These are phyloP conservation scores for Blepharisma stoltei DNA, from an alignment of 73 alveolate genomes.

Conservation along the genomic window DNA sequence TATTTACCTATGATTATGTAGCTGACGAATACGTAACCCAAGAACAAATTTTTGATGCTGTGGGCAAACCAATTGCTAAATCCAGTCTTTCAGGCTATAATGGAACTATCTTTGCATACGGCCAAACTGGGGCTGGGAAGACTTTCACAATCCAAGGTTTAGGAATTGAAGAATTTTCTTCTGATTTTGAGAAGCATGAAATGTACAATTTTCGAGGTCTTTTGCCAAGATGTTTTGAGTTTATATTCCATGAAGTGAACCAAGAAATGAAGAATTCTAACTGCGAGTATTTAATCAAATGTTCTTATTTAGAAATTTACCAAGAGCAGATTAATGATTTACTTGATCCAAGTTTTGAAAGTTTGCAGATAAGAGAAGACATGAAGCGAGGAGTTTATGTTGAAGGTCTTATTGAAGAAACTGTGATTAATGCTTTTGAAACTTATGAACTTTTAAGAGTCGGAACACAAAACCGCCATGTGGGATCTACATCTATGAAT, in stretches of 20 bases:
- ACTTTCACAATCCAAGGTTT: slow-evolving; percentile 95
- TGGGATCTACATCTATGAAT: slow-evolving; percentile 84
- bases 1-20: slow-evolving; percentile 70
- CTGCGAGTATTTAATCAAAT: slow-evolving; percentile 44
- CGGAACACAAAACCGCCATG: slow-evolving; percentile 82
- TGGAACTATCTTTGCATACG: slow-evolving; percentile 95
- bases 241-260: slow-evolving; percentile 50
- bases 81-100: slow-evolving; percentile 87
- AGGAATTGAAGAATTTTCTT: slow-evolving; percentile 15
- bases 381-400: slow-evolving; percentile 75
- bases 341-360: slow-evolving; percentile 53
- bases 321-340: slow-evolving; percentile 80
- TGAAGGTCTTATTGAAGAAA: slow-evolving; percentile 76
- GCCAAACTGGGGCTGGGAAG: slow-evolving; percentile 98
- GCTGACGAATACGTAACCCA: slow-evolving; percentile 72
- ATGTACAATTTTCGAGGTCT: slow-evolving; percentile 48
- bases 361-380: slow-evolving; percentile 62
- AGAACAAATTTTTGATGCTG: slow-evolving; percentile 63
- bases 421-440: slow-evolving; percentile 54
- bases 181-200: slow-evolving; percentile 20
- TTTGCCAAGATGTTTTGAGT: slow-evolving; percentile 72
- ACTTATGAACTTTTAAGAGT: slow-evolving; percentile 59
- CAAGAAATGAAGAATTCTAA: slow-evolving; percentile 32
- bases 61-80: slow-evolving; percentile 77
- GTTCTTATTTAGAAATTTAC: slow-evolving; percentile 68